Evolutionary conservation across 768 basidiomycete genomes (phyloP), one percentile per base, ranked within the genome.

Genomic region (Coprinopsis strossmayeri): DNA sequence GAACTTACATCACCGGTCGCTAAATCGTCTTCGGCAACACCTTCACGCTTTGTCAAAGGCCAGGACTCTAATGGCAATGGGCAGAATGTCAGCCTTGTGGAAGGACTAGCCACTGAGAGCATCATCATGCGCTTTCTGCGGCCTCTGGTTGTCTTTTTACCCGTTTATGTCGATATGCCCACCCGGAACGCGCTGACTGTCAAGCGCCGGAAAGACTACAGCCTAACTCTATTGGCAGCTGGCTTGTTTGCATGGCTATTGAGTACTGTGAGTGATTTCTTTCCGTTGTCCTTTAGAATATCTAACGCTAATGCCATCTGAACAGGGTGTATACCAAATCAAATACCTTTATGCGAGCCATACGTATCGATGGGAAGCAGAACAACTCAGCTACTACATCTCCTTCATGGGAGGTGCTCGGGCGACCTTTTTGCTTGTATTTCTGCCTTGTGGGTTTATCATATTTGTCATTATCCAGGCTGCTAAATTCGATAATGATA

Each of bases 311-410:
- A 45, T 21, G 20, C 11, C 2, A 18, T 15, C 25, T 43, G 23
- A 39, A 47, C 47, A 85, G 77, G 89, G 88, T n/a, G 55, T 91
- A 3, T 82, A 78, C 64, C 85, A 87, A 60, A 68, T 90, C 61
- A 92, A 90, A 59, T 90, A 90, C 61, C 68, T 90, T 23, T 92
- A 91, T 59, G 87, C 84, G 2, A 78, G 71, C 45, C 84, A 88
- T 57, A 64, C 78, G 7, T 90, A 85, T 54, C 69, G 69, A 42
- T 91, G 88, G 88, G 74, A 71, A 35, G 78, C 82, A 15, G 82
- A 82, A 56, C 75, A 84, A 61, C 63, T 90, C 54, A 81, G 85
- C 51, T 87, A 87, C 60, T 91, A 86, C 54, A 83, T 91, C 42
- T 83, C 84, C 1, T 76, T 78, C 55, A 71, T 84, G 61, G 80